Evolutionary conservation across 306 rosid genomes (phyloP), one percentile per base, ranked within the genome.

Genomic region (Rosa multiflora): DNA sequence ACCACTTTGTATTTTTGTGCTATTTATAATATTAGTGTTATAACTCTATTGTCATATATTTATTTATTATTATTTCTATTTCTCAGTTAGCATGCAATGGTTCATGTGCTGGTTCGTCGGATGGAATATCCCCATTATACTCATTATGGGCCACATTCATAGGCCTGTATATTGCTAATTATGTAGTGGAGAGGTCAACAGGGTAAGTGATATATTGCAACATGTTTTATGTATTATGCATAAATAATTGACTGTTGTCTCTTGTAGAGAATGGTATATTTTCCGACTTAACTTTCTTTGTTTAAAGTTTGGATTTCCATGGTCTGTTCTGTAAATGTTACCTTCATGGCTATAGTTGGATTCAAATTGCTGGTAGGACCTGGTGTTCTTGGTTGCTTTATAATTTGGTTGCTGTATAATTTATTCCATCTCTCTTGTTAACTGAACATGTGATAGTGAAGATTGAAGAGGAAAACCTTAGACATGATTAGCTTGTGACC

Each of bases 121-220:
- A 95, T 83, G 96, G 87, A 68, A 95, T 93, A 78, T 93, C 99
- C 74, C 98, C 99, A 75, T 91, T 95, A 53, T 95, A 95, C 85
- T 95, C 98, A 61, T 86, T 95, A 10, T 95, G 99, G 99, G 99
- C 99, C 70, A 93, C 98, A 70, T 93, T 95, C 82, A 95, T 95
- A 68, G 98, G 99, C 73, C 94, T 93, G 81, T 95, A 95, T 90
- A 95, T 93, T 58, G 98, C 99, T 64, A 95, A 95, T 83, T 95
- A 95, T 81, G 97, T 93, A 43, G 94, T 95, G 83, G 98, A 93
- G 83, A 90, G 98, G 81, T 95, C 99, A 69, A 93, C 99, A 3
- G 99, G 99, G 99, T 95, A 78, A 88, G 99, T 80, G 40, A 61
- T 86, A 40, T 29, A 51, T 74, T 70, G 69, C 82, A 75, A 61